A percentile compares a stretch with the other conserved stretches of the same genome.
These are phyloP conservation scores for Penicillium brevicompactum DNA, from an alignment of 2,329 filamentous ascomycete species.

Conservation along the genomic window DNA sequence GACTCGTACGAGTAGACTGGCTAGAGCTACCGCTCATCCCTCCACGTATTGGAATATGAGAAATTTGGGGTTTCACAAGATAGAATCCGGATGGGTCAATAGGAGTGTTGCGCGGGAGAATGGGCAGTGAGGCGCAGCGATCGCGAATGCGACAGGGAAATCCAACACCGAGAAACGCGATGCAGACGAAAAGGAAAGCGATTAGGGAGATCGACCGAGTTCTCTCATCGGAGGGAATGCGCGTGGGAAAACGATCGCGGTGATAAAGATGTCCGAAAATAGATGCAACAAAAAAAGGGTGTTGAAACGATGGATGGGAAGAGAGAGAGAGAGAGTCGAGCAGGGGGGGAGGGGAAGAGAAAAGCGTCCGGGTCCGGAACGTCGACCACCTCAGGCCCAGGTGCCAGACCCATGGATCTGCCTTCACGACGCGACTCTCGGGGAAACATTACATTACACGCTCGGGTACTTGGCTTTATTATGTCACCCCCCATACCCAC, in stretches of 20 bases:
- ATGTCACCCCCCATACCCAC: background rate
- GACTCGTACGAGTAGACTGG: conserved; percentile 46
- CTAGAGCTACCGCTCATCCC: conserved; percentile 46
- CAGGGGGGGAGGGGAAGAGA: conserved; percentile 25
- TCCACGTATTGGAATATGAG: conserved; percentile 18
- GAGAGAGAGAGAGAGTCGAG: conserved; percentile 11
- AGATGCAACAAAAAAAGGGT: conserved; percentile 15
- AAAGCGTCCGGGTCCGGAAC: conserved; percentile 26
- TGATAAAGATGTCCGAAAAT: conserved; percentile 14
- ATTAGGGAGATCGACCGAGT: conserved; percentile 21
- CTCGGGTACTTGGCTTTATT: background rate
- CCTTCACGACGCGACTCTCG: conserved; percentile 26
- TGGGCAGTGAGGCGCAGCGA: conserved; percentile 7
- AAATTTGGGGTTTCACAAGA: conserved; percentile 14
- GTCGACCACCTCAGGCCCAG: conserved; percentile 5
- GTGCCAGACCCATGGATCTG: conserved; percentile 33
- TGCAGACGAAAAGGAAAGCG: conserved; percentile 10
- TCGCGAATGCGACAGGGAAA: conserved; percentile 16
- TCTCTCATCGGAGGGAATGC: conserved; percentile 26
- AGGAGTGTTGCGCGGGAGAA: conserved; percentile 7
- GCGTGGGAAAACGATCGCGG: conserved; percentile 8
- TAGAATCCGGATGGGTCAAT: conserved; percentile 8
- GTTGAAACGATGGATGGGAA: conserved; percentile 16
- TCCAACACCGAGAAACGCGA: conserved; percentile 10
- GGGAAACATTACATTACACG: conserved; percentile 12